Percentiles rank a stretch among this genome's conserved stretches.
Conservation (phyloP, 2,329 filamentous ascomycete genomes). For the Shiraia bambusicola region DNA sequence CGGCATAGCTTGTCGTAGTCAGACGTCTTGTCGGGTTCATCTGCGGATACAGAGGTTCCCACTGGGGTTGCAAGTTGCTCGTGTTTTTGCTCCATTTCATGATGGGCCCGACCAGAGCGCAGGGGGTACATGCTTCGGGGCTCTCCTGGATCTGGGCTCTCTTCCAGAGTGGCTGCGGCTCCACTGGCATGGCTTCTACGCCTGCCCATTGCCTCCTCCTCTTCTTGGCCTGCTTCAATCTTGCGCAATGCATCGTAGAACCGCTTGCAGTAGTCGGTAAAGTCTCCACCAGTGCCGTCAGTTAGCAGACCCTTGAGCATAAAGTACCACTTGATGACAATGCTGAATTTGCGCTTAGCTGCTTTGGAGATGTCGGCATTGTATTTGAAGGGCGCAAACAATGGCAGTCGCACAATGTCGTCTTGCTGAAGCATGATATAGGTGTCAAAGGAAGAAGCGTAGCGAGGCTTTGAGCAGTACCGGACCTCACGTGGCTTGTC, state of each 20-base stretch:
- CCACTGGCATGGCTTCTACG: not conserved
- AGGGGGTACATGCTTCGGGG: slow-evolving; percentile 2
- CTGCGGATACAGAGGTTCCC: not conserved
- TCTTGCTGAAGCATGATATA: not conserved
- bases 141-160: slow-evolving; percentile 11
- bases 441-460: not conserved
- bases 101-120: not conserved
- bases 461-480: slow-evolving; percentile 1
- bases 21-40: slow-evolving; percentile 1
- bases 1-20: slow-evolving; percentile 5
- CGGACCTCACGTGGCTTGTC: slow-evolving; percentile 9
- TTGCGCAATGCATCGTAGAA: slow-evolving; percentile 2
- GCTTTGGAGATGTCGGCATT: slow-evolving; percentile 1
- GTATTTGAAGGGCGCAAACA: slow-evolving; percentile 2
- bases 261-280: slow-evolving; percentile 1
- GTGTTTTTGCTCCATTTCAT: not conserved
- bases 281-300: not conserved
- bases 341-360: slow-evolving; percentile 4
- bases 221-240: not conserved
- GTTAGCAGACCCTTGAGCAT: not conserved
- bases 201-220: not conserved
- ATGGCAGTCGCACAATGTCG: not conserved
- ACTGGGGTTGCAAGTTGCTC: not conserved
- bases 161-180: slow-evolving; percentile 3
- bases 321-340: slow-evolving; percentile 6